Percentiles rank a stretch among this genome's conserved stretches.
These are phyloP conservation scores for Alternaria consortialis DNA, from an alignment of 2,329 filamentous ascomycete species.

Conservation along the genomic window DNA sequence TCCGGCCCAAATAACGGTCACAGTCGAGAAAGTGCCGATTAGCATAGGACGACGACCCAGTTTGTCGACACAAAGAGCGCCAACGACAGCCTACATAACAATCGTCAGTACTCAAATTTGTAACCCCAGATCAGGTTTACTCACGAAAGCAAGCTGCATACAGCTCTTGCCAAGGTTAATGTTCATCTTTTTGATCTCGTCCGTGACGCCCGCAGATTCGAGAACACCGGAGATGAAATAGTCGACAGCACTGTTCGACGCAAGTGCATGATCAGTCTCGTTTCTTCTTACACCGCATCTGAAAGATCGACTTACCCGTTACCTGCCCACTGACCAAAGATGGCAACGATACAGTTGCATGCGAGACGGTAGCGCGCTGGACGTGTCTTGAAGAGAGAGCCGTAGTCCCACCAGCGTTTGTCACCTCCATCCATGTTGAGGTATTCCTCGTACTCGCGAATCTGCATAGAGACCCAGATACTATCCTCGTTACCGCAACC, in stretches of 20 bases:
- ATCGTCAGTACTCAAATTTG: background rate
- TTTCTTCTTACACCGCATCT: background rate
- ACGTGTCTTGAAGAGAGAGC: slow-evolving; percentile 60
- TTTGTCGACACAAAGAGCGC: slow-evolving; percentile 46
- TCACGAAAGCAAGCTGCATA: slow-evolving; percentile 44
- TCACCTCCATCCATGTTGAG: slow-evolving; percentile 63
- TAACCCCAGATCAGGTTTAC: background rate
- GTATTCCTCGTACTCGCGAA: slow-evolving; percentile 57
- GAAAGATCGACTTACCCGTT: slow-evolving; percentile 32
- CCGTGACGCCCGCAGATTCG: slow-evolving; percentile 46
- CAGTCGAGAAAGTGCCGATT: slow-evolving; percentile 32
- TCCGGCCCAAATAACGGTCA: slow-evolving; percentile 39
- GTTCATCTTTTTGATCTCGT: slow-evolving; percentile 45
- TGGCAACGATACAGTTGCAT: slow-evolving; percentile 62
- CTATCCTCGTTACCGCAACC: slow-evolving; percentile 54
- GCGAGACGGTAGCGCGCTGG: slow-evolving; percentile 59
- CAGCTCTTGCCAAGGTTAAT: slow-evolving; percentile 49
- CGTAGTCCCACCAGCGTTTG: slow-evolving; percentile 68
- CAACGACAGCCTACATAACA: slow-evolving; percentile 37
- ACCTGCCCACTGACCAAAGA: slow-evolving; percentile 59
- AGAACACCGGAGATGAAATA: slow-evolving; percentile 48
- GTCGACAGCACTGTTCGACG: slow-evolving; percentile 31
- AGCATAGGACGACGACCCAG: slow-evolving; percentile 47
- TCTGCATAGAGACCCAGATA: slow-evolving; percentile 41
- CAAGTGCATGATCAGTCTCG: background rate